phyloP scores from a whole-genome alignment of 495 filamentous ascomycete species.

The Rhypophila decipiens region DNA sequence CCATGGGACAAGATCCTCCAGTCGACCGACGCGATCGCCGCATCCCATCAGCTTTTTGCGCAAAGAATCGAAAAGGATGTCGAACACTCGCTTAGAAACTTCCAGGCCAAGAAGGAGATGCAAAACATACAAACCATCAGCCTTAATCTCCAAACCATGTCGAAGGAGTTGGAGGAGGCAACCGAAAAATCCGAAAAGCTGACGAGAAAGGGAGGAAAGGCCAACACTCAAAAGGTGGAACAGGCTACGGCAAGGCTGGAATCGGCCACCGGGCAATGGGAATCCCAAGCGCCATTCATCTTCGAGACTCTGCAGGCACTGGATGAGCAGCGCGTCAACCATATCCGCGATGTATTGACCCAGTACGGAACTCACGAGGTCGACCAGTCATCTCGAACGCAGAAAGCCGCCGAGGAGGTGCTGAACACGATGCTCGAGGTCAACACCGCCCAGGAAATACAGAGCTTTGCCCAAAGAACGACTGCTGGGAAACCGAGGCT shows the following conservation, averaged over 20 bases:
- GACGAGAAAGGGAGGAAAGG: slow-evolving; percentile 69
- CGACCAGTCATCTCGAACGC: slow-evolving; percentile 75
- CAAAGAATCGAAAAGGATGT: slow-evolving; percentile 86
- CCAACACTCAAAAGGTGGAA: slow-evolving; percentile 73
- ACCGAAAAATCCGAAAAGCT: slow-evolving; percentile 87
- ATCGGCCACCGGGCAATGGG: slow-evolving; percentile 77
- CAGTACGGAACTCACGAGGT: slow-evolving; percentile 90
- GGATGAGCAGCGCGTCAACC: slow-evolving; percentile 84
- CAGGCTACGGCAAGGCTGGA: slow-evolving; percentile 68
- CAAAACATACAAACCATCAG: slow-evolving; percentile 77
- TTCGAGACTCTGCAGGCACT: slow-evolving; percentile 90
- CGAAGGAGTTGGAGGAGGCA: slow-evolving; percentile 76
- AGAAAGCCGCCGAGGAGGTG: slow-evolving; percentile 71
- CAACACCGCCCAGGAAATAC: slow-evolving; percentile 83
- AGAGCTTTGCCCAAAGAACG: slow-evolving; percentile 60
- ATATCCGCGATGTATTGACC: slow-evolving; percentile 86
- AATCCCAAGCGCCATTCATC: slow-evolving; percentile 90
- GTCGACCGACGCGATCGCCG: slow-evolving; percentile 71
- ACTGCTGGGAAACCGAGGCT: slow-evolving; percentile 44
- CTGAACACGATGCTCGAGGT: slow-evolving; percentile 82
- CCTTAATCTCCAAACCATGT: slow-evolving; percentile 70
- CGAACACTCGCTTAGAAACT: slow-evolving; percentile 72
- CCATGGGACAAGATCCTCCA: slow-evolving; percentile 90
- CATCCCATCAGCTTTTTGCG: slow-evolving; percentile 77
- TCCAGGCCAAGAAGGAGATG: slow-evolving; percentile 70